Base-by-base conservation (phyloP, 1,284 basidiomycete genomes). In the Calocybe gambosa region DNA sequence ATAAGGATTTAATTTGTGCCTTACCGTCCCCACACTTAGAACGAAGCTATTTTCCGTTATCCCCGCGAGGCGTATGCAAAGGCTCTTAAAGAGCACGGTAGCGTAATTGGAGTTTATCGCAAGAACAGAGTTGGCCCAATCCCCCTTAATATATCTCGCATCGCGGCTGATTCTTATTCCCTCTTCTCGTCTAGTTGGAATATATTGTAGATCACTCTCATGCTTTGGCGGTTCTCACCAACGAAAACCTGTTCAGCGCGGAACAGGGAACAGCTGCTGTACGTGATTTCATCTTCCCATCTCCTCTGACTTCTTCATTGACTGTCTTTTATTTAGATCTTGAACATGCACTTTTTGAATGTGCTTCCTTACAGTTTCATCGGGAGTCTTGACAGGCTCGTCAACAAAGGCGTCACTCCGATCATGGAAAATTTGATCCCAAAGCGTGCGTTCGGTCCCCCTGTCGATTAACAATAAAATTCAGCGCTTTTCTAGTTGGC, bases 191-290 rank as follows among this genome's bases (percentile, higher is more conserved):
- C n/a, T n/a, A 48, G 46, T n/a, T 48, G 33, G 46, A 48, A 40
- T 48, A 43, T 29, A 48, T 48, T 23, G 46, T 43, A 0, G 46
- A 48, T 12, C 29, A 40, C 3, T 48, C 46, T 35, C 46, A 43
- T 12, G 19, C 19, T 8, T 13, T 23, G 23, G 6, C 43, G 40
- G 42, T 48, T 13, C 46, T 48, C 15, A 43, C 36, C 13, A 43
- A 48, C 12, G 42, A 48, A 16, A 16, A 31, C 15, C 19, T 40
- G 21, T 48, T 48, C 12, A 48, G 46, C 18, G 46, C 46, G 1
- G 46, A 48, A 39, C 46, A 42, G 10, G 46, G 42, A 19, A 48
- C 42, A 7, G 46, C 46, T 36, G 46, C 36, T 12, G 46, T 48
- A 31, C 15, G 39, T 1, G 13, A 16, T 19, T 38, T 38, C 18